These are phyloP conservation scores for Amauroascus niger DNA, from an alignment of 2,329 filamentous ascomycete genomes.

Conservation along the genomic window DNA sequence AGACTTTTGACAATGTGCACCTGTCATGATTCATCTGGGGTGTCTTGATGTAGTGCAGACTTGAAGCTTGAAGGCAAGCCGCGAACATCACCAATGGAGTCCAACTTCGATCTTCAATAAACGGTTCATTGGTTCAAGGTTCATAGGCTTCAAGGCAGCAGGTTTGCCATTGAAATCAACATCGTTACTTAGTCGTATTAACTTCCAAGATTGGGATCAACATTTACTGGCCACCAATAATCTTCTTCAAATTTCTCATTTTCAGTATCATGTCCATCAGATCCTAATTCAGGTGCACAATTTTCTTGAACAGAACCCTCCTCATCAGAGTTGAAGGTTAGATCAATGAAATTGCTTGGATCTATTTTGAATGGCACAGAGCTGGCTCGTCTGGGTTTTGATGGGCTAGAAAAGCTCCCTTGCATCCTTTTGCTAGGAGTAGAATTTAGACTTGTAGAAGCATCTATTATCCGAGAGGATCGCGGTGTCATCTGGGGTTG, in stretches of 20 bases:
- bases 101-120: too few relatives aligned
- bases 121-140: too few relatives aligned
- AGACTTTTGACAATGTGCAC: too few relatives aligned
- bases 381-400: not conserved
- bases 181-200: too few relatives aligned
- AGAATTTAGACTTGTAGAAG: not conserved
- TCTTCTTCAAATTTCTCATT: conserved; percentile 14
- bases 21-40: too few relatives aligned
- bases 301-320: not conserved
- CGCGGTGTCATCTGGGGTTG: not conserved
- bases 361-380: not conserved
- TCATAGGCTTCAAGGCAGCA: not conserved
- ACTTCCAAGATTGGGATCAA: conserved; percentile 14
- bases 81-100: too few relatives aligned
- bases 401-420: not conserved
- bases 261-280: not conserved
- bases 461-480: not conserved
- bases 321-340: conserved; percentile 4
- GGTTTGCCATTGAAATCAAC: not conserved
- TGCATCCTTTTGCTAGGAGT: not conserved
- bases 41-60: too few relatives aligned
- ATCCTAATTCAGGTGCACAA: not conserved
- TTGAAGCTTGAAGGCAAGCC: too few relatives aligned
- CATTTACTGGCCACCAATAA: conserved; percentile 17
- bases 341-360: conserved; percentile 6